Base-by-base conservation (phyloP, 345 rosid species). In the Cardamine resedifolia region DNA sequence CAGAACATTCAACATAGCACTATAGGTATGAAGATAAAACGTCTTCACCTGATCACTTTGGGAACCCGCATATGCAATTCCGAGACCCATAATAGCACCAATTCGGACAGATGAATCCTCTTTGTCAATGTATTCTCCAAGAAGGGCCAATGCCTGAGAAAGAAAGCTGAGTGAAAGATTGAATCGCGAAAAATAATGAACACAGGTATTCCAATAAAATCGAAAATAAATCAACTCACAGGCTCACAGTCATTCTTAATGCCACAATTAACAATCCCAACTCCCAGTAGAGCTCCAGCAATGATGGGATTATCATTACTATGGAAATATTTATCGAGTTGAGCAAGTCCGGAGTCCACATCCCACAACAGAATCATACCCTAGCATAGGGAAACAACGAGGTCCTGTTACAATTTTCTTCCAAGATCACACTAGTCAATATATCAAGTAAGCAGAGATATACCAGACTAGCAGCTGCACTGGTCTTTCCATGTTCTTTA, bases 381-480 rank as follows among this genome's bases (percentile, higher is more conserved):
- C 97, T 94, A 65, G 19, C 24, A 79, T 23, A 41, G 66, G 52
- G 47, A 78, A 71, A 52, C 38, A 41, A 38, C 56, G 34, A 75
- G 58, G 60, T 62, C 30, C 33, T 48, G 57, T 69, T 28, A 56
- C 23, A 63, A 23, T 27, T 61, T 28, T 15, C 72, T 24, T 76
- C 66, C 30, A 58, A 20, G 48, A 11, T 63, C 64, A 69, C 51
- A 27, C 24, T 39, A 56, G 36, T 14, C 41, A 68, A 63, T 69
- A 19, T 48, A 57, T 19, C 34, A 20, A 58, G 36, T 60, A 59
- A 47, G 52, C 19, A 6, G 64, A 38, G 44, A 31, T n/a, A 61
- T 80, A 94, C 97, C 90, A 95, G 79, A 83, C 99, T 95, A 56
- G 98, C 98, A 62, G 89, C 91, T 66, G 97, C 98, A 81, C 98